Base-by-base conservation (phyloP, 768 basidiomycete species). In the Boletus bicolor region DNA sequence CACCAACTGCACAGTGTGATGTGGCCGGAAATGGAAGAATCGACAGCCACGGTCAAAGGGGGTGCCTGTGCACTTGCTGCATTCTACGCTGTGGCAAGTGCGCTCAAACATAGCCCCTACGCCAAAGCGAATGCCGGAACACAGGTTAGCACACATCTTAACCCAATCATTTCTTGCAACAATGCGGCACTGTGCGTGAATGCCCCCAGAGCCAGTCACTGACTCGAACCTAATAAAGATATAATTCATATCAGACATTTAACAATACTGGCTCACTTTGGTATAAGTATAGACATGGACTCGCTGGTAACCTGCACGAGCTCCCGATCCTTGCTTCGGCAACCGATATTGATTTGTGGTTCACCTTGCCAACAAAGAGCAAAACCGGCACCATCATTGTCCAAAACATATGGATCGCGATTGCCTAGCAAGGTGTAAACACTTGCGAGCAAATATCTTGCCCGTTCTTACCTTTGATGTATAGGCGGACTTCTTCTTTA, bases 41-140 rank as follows among this genome's bases (percentile, higher is more conserved):
- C 94, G 84, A 66, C 94, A 97, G 53, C 78, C 68, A n/a, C 92
- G 83, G 61, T 91, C 79, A 56, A 90, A 89, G 8, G 84, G 70
- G 4, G 79, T 73, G 4, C 84, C 85, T 7, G 66, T 66, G 67
- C 93, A 92, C 21, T 72, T 75, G 28, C 56, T 14, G 66, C 95
- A 98, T 51, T 83, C 84, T 26, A 75, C 68, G 2, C 82, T 81
- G 32, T 30, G 58, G 70, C 95, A 98, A 0, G 93, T 79, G 47
- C 93, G 79, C 71, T 98, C 95, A 35, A 93, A 78, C 7, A 80
- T 77, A 63, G 90, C 82, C 4, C 93, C 91, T 28, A 96, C 79
- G 5, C 95, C 95, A 69, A 92, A 93, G 32, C 91, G 80, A 8
- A 93, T 86, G 30, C 94, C 93, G 46, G 90, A 89, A 19, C 80